phyloP scores from a whole-genome alignment of 1,139 yeast genomes.

The Suhomyces taliae region DNA sequence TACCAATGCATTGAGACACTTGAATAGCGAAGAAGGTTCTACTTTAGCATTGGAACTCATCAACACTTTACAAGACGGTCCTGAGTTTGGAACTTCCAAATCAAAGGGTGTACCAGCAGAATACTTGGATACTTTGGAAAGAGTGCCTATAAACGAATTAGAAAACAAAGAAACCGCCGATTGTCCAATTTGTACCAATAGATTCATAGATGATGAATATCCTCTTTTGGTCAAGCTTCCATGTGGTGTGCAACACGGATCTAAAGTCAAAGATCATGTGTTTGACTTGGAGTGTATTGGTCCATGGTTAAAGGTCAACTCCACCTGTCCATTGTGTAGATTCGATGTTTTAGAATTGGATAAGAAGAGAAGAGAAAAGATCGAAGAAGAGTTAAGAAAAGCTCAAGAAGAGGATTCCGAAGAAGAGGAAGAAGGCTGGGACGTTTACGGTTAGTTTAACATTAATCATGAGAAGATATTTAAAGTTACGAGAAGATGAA shows the following conservation, averaged over 20 bases:
- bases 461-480: not conserved
- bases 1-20: slow-evolving; percentile 31
- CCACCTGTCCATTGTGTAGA: slow-evolving; percentile 89
- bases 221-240: slow-evolving; percentile 83
- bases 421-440: slow-evolving; percentile 73
- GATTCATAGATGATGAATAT: slow-evolving; percentile 67
- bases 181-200: slow-evolving; percentile 84
- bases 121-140: slow-evolving; percentile 71
- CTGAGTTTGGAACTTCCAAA: slow-evolving; percentile 6
- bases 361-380: slow-evolving; percentile 42
- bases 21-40: slow-evolving; percentile 35
- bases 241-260: slow-evolving; percentile 46
- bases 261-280: slow-evolving; percentile 49
- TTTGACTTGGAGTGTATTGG: slow-evolving; percentile 90
- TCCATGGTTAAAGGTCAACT: slow-evolving; percentile 80
- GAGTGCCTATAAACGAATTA: slow-evolving; percentile 56
- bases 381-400: slow-evolving; percentile 37
- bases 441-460: slow-evolving; percentile 58
- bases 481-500: no score
- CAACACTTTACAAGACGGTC: slow-evolving; percentile 22
- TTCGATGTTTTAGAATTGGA: slow-evolving; percentile 55
- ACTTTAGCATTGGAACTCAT: slow-evolving; percentile 30
- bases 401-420: slow-evolving; percentile 57
- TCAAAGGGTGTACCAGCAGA: slow-evolving; percentile 63
- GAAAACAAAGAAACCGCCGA: slow-evolving; percentile 53